A percentile compares a stretch with the other conserved stretches of the same genome.
Conservation (phyloP, 495 filamentous ascomycete genomes). For the Wilcoxina mikolae region DNA sequence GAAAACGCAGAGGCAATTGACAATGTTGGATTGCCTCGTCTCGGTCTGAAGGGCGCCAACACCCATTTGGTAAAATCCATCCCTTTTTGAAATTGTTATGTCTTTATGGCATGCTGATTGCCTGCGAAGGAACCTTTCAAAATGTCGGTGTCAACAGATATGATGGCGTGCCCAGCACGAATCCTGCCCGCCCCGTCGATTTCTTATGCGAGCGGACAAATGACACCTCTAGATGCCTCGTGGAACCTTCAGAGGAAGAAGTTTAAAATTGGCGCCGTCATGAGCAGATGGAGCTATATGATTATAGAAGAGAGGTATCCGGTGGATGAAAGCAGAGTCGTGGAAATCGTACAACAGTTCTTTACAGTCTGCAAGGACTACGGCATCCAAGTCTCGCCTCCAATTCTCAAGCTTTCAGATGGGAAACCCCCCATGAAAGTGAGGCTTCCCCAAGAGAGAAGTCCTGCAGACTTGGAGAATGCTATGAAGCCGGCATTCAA, state of each 20-base stretch:
- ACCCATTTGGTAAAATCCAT: slow-evolving; percentile 36
- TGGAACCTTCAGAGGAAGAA: slow-evolving; percentile 21
- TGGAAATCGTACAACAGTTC: slow-evolving; percentile 3
- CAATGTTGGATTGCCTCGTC: slow-evolving; percentile 19
- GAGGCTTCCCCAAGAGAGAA: slow-evolving; percentile 21
- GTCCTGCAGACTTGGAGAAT: slow-evolving; percentile 10
- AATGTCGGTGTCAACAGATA: slow-evolving; percentile 21
- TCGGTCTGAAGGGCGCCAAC: slow-evolving; percentile 42
- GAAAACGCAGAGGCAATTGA: slow-evolving; percentile 24
- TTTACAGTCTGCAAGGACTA: slow-evolving; percentile 12
- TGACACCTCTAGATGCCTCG: slow-evolving; percentile 9
- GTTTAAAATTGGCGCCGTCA: slow-evolving; percentile 12
- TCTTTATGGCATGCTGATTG: slow-evolving; percentile 40
- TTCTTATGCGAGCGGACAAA: slow-evolving; percentile 8
- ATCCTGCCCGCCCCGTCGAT: slow-evolving; percentile 19
- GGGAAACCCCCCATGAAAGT: slow-evolving; percentile 52
- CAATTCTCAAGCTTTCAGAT: slow-evolving; percentile 42
- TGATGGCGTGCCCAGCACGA: slow-evolving; percentile 23
- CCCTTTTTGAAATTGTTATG: slow-evolving; percentile 25
- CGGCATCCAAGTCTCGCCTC: slow-evolving; percentile 10
- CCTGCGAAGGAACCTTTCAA: slow-evolving; percentile 18
- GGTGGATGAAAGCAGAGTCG: background rate
- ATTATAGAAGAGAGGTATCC: background rate
- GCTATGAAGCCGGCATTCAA: slow-evolving; percentile 20
- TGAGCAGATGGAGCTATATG: background rate